Evolutionary conservation across 1,284 basidiomycete genomes (phyloP).

Genomic region (Ceratorhiza oryzae-sativae): DNA sequence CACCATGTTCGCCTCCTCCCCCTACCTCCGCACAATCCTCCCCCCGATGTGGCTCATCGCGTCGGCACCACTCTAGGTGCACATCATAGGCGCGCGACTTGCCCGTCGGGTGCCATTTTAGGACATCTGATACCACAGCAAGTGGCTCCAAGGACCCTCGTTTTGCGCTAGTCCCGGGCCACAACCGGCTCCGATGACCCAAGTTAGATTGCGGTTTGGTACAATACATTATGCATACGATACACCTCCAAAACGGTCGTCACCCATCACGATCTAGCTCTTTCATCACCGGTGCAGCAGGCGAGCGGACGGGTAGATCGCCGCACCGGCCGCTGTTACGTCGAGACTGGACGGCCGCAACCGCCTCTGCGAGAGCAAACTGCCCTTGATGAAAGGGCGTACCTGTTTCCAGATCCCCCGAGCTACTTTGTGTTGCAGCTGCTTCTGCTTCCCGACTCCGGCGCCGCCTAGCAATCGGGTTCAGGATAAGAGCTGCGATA

Average conservation of each 20-base stretch:
- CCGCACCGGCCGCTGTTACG: neutral
- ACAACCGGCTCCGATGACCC: neutral
- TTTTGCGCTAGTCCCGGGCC: neutral
- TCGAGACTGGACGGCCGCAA: slow-evolving; percentile 31
- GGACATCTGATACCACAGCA: neutral
- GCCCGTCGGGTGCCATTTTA: neutral
- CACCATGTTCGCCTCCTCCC: neutral
- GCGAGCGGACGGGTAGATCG: neutral
- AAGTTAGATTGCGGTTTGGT: neutral
- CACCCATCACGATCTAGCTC: slow-evolving; percentile 5
- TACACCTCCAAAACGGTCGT: neutral
- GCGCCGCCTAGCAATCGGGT: slow-evolving; percentile 57
- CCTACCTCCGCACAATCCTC: neutral
- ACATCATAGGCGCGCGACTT: neutral
- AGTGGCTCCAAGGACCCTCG: neutral
- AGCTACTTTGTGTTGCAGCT: neutral
- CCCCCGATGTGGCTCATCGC: neutral
- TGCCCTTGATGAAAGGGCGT: slow-evolving; percentile 17
- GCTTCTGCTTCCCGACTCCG: slow-evolving; percentile 48
- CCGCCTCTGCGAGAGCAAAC: slow-evolving; percentile 18
- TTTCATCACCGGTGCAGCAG: slow-evolving; percentile 8
- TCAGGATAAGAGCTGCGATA: slow-evolving; percentile 65
- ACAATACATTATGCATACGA: slow-evolving; percentile 11
- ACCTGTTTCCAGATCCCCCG: slow-evolving; percentile 13
- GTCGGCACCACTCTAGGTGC: neutral